Percentiles rank a stretch among this genome's conserved stretches.
Evolutionary conservation across 768 basidiomycete species (phyloP).

Genomic region (Aureoboletus auriporus): DNA sequence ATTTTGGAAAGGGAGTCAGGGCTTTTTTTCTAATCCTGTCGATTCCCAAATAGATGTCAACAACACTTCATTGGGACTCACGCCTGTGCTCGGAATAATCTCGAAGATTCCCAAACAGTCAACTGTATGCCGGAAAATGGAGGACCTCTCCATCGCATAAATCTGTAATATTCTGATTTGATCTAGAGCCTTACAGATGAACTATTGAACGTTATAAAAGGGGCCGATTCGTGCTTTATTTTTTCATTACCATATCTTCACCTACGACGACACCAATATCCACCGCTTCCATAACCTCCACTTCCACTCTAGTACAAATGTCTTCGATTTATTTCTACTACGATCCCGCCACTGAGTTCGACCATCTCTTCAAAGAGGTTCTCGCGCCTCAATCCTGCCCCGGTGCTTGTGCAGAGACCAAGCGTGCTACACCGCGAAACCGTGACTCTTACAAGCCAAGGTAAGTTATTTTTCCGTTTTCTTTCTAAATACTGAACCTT

Average conservation of each 20-base stretch:
- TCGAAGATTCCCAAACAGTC: slow-evolving; percentile 6
- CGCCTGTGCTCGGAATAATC: neutral
- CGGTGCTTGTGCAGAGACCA: neutral
- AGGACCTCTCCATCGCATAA: neutral
- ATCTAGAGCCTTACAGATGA: slow-evolving; percentile 7
- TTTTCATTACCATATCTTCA: neutral
- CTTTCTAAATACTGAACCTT: neutral
- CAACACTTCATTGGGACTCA: neutral
- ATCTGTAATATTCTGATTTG: neutral
- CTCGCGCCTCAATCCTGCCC: slow-evolving; percentile 19
- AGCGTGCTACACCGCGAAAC: neutral
- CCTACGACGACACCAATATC: neutral
- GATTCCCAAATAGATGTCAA: slow-evolving; percentile 7
- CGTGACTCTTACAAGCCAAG: slow-evolving; percentile 16
- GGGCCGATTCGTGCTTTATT: neutral
- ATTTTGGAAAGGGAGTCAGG: too few species aligned
- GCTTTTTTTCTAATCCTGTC: neutral
- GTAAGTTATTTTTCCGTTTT: slow-evolving; percentile 1
- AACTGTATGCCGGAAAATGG: neutral
- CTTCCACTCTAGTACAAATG: neutral
- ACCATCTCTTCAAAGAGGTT: slow-evolving; percentile 14
- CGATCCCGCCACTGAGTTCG: slow-evolving; percentile 1
- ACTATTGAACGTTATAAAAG: slow-evolving; percentile 5
- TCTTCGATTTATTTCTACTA: slow-evolving; percentile 2
- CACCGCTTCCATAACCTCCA: neutral